Conservation (phyloP, 2,329 filamentous ascomycete genomes). For the Plectosphaerella plurivora region DNA sequence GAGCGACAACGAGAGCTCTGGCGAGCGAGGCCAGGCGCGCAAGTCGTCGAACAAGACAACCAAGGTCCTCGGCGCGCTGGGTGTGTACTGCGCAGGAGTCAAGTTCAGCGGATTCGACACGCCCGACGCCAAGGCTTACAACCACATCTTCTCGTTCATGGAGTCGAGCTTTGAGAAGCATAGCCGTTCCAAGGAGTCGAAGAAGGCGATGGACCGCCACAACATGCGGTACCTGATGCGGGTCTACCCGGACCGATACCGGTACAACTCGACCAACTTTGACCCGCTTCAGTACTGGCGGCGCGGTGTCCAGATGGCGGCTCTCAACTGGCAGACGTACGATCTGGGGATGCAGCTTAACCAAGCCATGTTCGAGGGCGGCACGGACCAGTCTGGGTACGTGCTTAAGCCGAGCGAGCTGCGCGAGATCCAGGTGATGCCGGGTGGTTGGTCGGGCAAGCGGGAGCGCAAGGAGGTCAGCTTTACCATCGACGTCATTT, state of each 20-base stretch:
- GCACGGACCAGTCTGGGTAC: conserved; percentile 82
- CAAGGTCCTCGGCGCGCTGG: conserved; percentile 76
- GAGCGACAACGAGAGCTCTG: conserved; percentile 75
- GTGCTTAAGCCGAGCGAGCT: conserved; percentile 88
- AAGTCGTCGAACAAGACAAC: conserved; percentile 79
- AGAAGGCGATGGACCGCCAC: conserved; percentile 77
- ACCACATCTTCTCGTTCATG: conserved; percentile 94
- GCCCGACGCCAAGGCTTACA: conserved; percentile 77
- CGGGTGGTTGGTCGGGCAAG: conserved; percentile 52
- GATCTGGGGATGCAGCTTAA: conserved; percentile 95
- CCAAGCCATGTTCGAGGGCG: conserved; percentile 93
- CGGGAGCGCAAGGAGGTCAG: conserved; percentile 76
- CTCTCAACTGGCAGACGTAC: conserved; percentile 97
- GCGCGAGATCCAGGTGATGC: conserved; percentile 62
- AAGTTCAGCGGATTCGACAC: conserved; percentile 81
- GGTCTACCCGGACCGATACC: conserved; percentile 81
- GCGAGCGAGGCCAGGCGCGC: conserved; percentile 51
- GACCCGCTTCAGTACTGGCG: conserved; percentile 93
- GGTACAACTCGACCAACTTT: conserved; percentile 87
- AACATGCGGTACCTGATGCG: conserved; percentile 91
- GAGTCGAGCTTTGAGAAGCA: conserved; percentile 83
- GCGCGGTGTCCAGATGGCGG: conserved; percentile 94
- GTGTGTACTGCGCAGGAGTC: conserved; percentile 69
- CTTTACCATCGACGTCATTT: conserved; percentile 85
- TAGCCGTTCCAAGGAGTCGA: conserved; percentile 70